Percentiles rank a stretch among this genome's conserved stretches.
Conservation (phyloP, 176 grass and related monocot species). For the barley (Hordeum vulgare) region DNA sequence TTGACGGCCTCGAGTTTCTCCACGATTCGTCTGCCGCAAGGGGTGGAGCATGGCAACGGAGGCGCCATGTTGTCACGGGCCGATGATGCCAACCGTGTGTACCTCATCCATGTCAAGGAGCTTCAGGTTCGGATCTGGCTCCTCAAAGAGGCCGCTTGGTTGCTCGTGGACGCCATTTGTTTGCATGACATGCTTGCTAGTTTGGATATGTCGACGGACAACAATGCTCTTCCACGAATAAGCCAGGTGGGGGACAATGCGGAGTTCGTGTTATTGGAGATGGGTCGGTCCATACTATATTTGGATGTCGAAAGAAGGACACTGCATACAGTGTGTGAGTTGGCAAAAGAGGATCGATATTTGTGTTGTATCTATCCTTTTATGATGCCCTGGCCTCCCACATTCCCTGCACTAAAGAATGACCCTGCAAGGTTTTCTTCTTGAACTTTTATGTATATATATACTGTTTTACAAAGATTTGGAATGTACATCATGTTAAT, state of each 20-base stretch:
- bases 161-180: neutral
- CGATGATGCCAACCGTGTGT: neutral
- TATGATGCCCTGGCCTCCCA: neutral
- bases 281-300: neutral
- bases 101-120: neutral
- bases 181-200: neutral
- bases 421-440: neutral
- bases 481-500: too few species aligned
- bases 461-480: too few species aligned
- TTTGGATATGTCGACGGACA: neutral
- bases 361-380: neutral
- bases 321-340: neutral
- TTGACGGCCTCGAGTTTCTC: neutral
- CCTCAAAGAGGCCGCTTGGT: neutral
- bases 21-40: neutral
- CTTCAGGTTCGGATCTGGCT: neutral
- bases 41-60: neutral
- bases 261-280: neutral
- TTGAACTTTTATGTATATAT: neutral
- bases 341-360: neutral
- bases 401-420: neutral
- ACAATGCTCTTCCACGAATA: neutral
- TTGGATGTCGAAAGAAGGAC: neutral
- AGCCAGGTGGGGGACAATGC: neutral
- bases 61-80: neutral